Percentiles rank a stretch among this genome's conserved stretches.
phyloP scores from a whole-genome alignment of 2,329 filamentous ascomycete species.

The Sporothrix mexicana region DNA sequence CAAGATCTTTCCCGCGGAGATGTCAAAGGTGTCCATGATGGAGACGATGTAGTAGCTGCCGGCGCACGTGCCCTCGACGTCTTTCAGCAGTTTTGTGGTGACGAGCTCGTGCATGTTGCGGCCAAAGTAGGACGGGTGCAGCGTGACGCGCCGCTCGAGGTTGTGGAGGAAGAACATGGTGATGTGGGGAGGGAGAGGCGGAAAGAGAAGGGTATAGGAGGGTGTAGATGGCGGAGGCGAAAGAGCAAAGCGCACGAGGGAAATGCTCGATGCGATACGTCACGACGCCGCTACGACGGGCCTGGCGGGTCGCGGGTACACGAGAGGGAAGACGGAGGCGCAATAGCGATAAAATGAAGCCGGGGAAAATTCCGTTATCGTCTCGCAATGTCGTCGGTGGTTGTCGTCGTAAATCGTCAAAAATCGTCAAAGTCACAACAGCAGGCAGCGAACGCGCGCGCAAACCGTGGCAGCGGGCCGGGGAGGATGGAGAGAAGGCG shows the following conservation, averaged over 20 bases:
- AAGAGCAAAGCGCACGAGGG: neutral
- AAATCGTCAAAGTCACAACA: neutral
- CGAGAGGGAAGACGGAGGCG: neutral
- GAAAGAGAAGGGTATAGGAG: neutral
- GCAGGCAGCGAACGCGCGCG: neutral
- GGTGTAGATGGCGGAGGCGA: neutral
- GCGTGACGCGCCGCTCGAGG: conserved; percentile 89
- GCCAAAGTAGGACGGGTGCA: conserved; percentile 97
- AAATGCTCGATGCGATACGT: conserved; percentile 8
- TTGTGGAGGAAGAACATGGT: conserved; percentile 98
- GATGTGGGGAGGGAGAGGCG: conserved; percentile 33
- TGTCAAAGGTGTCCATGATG: conserved; percentile 95
- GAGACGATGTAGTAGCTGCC: conserved; percentile 98
- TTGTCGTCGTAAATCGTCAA: conserved; percentile 13
- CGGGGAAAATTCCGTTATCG: neutral
- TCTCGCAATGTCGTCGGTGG: neutral
- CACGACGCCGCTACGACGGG: neutral
- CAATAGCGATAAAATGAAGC: neutral
- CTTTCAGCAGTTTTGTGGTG: conserved; percentile 84
- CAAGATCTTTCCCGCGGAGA: conserved; percentile 89
- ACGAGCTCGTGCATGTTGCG: conserved; percentile 92
- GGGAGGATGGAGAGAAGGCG: neutral
- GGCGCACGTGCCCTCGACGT: conserved; percentile 94
- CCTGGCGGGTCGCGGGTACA: neutral
- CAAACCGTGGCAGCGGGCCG: conserved; percentile 4